Base-by-base conservation (phyloP, 2,329 filamentous ascomycete species). In the Aaosphaeria arxii region DNA sequence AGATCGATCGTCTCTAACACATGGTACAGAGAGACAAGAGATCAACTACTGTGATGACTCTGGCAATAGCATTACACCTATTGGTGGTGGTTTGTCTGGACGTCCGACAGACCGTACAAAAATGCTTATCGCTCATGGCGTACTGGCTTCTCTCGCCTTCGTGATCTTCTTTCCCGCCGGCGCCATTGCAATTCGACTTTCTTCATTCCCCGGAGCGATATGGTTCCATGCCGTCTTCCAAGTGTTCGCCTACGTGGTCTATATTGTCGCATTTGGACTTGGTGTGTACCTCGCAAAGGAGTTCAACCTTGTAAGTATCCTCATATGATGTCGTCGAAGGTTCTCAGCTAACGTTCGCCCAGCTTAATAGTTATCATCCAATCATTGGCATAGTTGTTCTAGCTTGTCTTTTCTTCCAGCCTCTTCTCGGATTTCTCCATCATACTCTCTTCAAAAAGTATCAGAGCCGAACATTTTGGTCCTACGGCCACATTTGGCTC, bases 321-420 rank as follows among this genome's bases (percentile, higher is more conserved):
- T 35, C 30, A 13, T 36, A 9, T 4, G 33, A 36, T 36, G n/a
- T 36, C 7, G 7, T 36, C 33, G n/a, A 36, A 24, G 17, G 17
- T 24, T 24, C 17, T 24, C 3, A 9, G n/a, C 33, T 36, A 36
- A 36, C n/a, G 4, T 36, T n/a, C 5, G 36, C 30, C 7, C 40
- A 73, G 48, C 48, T 77, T 7, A 49, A 66, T 42, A 59, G 67
- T 40, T 66, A 75, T 40, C 80, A 83, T 52, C 70, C 76, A 1
- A 72, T 81, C 53, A 79, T 83, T 44, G 80, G 80, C n/a, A 72
- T 79, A 5, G 59, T 81, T 9, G 70, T 80, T 3, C 66, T 83
- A 35, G 64, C 66, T 1, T 53, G 70, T 5, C 61, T 87, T 3
- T 69, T 84, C 7, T 78, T 85, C 53, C 78, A 81, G 52, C 80